Percentiles rank a stretch among this genome's conserved stretches.
Conservation (phyloP, 345 rosid genomes). For the Cardamine chenopodiifolia region DNA sequence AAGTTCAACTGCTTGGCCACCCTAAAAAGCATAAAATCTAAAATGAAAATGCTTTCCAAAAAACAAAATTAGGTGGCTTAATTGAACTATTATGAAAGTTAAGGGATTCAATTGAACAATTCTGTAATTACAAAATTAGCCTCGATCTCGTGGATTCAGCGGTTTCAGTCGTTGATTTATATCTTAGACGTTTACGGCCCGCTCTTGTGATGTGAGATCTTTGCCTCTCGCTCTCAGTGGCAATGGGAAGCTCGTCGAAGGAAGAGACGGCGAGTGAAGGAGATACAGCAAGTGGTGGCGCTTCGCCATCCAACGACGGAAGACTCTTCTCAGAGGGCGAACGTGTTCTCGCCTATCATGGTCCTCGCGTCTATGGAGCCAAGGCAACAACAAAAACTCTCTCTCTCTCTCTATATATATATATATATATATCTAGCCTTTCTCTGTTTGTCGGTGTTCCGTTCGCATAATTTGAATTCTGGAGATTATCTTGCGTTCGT, state of each 20-base stretch:
- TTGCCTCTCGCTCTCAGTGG: background rate
- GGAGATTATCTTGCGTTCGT: slow-evolving; percentile 9
- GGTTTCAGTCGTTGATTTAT: slow-evolving; percentile 20
- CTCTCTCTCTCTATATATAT: slow-evolving; percentile 15
- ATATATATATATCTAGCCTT: background rate
- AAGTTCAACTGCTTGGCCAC: background rate
- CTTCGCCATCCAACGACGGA: slow-evolving; percentile 58
- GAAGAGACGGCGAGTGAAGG: slow-evolving; percentile 79
- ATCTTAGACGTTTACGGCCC: slow-evolving; percentile 12
- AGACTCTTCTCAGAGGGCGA: slow-evolving; percentile 81
- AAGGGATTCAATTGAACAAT: background rate
- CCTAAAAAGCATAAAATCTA: background rate
- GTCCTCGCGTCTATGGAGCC: slow-evolving; percentile 96
- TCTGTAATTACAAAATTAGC: background rate
- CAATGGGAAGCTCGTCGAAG: slow-evolving; percentile 86
- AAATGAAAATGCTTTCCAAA: background rate
- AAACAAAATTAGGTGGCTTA: background rate
- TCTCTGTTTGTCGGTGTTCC: slow-evolving; percentile 2
- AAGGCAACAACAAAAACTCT: slow-evolving; percentile 52
- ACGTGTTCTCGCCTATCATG: slow-evolving; percentile 93
- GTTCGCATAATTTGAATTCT: slow-evolving; percentile 1
- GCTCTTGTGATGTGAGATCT: slow-evolving; percentile 27
- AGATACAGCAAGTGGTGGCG: slow-evolving; percentile 71
- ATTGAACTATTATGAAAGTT: background rate
- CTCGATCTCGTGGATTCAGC: background rate